Evolutionary conservation across 2,329 filamentous ascomycete species (phyloP), one percentile per base, ranked within the genome.

Genomic region (Aspergillus aculeatus): DNA sequence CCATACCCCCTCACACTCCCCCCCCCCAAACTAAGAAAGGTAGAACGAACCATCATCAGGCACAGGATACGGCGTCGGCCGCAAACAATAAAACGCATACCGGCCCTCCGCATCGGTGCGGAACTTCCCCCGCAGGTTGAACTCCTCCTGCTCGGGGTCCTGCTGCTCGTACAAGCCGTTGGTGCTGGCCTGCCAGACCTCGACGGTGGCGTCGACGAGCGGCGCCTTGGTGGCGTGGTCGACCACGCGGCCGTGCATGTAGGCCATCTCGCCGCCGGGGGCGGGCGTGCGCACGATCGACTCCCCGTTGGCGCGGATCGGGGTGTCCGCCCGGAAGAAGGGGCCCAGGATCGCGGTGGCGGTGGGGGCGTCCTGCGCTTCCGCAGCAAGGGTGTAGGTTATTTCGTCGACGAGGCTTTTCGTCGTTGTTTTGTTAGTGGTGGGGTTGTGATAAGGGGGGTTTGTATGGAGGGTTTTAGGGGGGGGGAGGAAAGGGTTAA

Each of bases 261-360:
- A 85, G 3, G 83, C 82, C 29, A 86, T 77, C 62, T 89, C 77
- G 26, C 80, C 83, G 58, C 81, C 77, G 3, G 78, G 68, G 4
- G 80, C 76, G 29, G 70, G 72, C 5, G 83, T 83, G 63, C 79
- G 80, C 62, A 82, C 77, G 63, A 95, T 91, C 67, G 81, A 87
- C 50, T 82, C 84, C 53, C 89, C 91, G 70, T 89, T 89, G n/a
- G 85, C 77, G 50, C 88, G 83, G 59, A 83, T 77, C 5, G 91
- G 91, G 0, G 91, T 86, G 66, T 92, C 83, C 48, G 86, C 82
- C 5, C 90, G 84, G 85, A 90, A 96, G 78, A 96, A 96, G 1
- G 92, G 92, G 0, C 92, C 92, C 0, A 96, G 83, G 65, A 96
- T 92, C 47, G 91, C 87, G 4, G 89, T 90, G 2, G 90, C 85